Percentiles rank a stretch among this genome's conserved stretches.
Evolutionary conservation across 257 asterid genomes (phyloP).

Genomic region (Fraxinus pennsylvanica): DNA sequence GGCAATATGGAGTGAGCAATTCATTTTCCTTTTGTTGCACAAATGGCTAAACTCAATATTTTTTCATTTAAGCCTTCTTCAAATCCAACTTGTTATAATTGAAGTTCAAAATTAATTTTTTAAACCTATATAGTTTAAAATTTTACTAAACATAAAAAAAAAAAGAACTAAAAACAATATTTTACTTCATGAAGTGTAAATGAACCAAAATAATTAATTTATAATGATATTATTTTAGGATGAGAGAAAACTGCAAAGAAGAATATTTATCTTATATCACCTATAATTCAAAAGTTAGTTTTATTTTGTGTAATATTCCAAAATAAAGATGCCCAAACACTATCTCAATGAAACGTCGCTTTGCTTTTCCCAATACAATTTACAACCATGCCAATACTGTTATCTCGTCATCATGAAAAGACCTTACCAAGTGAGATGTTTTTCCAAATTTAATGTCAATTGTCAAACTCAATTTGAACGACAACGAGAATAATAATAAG

Average conservation of each 20-base stretch:
- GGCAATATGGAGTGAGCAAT: too few species aligned
- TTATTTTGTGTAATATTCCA: conserved; percentile 45
- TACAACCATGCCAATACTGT: conserved; percentile 9
- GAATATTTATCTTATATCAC: conserved; percentile 20
- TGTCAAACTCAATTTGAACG: not conserved
- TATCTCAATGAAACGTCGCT: conserved; percentile 34
- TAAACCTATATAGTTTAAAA: too few species aligned
- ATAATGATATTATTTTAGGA: too few species aligned
- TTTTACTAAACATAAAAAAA: too few species aligned
- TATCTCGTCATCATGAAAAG: too few species aligned
- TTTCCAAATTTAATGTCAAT: not conserved
- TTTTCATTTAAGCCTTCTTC: too few species aligned
- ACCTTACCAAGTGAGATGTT: not conserved
- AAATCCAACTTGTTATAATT: too few species aligned
- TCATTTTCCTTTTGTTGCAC: too few species aligned
- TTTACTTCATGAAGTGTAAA: not conserved
- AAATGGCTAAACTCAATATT: too few species aligned
- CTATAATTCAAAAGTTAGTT: conserved; percentile 33
- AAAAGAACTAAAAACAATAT: not conserved
- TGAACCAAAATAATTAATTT: not conserved
- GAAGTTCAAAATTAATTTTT: too few species aligned
- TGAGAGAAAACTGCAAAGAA: not conserved
- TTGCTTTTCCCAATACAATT: conserved; percentile 13
- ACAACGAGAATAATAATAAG: not conserved
- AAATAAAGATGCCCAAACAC: conserved; percentile 41